Percentiles rank a stretch among this genome's conserved stretches.
phyloP scores from a whole-genome alignment of 1,139 yeast genomes.

The Scheffersomyces segobiensis region DNA sequence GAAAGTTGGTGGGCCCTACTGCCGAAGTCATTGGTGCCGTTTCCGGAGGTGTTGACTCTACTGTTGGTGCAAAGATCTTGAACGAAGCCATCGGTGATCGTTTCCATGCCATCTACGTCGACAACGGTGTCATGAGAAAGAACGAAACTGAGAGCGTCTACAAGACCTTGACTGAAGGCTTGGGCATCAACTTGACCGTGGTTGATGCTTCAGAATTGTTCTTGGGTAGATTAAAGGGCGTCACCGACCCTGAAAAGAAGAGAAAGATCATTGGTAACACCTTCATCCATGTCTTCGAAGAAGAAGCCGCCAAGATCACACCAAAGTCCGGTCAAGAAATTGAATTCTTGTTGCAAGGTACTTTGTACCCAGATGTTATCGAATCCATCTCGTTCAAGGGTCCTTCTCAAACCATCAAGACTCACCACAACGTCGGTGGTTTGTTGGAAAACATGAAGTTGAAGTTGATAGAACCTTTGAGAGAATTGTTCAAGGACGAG shows the following conservation, averaged over 20 bases:
- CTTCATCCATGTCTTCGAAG: constrained; percentile 94
- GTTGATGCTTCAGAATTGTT: constrained; percentile 93
- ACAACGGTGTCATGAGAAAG: constrained; percentile 95
- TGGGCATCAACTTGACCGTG: constrained; percentile 92
- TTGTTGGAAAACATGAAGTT: constrained; percentile 96
- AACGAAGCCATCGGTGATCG: constrained; percentile 98
- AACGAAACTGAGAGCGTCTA: constrained; percentile 89
- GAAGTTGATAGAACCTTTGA: constrained; percentile 95
- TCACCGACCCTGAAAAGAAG: constrained; percentile 98
- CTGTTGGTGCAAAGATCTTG: constrained; percentile 98
- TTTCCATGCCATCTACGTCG: constrained; percentile 97
- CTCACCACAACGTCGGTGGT: constrained; percentile 99
- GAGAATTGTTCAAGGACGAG: constrained; percentile 98
- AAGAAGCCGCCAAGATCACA: constrained; percentile 88
- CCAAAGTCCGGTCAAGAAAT: constrained; percentile 90
- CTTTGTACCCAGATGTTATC: constrained; percentile 96
- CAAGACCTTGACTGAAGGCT: constrained; percentile 85
- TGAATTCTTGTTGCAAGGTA: constrained; percentile 94
- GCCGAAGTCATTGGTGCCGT: constrained; percentile 99
- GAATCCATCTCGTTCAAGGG: constrained; percentile 99
- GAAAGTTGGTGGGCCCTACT: constrained; percentile 89
- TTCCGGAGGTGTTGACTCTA: constrained; percentile 99
- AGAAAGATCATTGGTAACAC: constrained; percentile 98
- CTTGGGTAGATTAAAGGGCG: constrained; percentile 82
- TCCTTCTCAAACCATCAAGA: constrained; percentile 98